phyloP scores from a whole-genome alignment of 1,139 yeast genomes.

The Pichia sp. region DNA sequence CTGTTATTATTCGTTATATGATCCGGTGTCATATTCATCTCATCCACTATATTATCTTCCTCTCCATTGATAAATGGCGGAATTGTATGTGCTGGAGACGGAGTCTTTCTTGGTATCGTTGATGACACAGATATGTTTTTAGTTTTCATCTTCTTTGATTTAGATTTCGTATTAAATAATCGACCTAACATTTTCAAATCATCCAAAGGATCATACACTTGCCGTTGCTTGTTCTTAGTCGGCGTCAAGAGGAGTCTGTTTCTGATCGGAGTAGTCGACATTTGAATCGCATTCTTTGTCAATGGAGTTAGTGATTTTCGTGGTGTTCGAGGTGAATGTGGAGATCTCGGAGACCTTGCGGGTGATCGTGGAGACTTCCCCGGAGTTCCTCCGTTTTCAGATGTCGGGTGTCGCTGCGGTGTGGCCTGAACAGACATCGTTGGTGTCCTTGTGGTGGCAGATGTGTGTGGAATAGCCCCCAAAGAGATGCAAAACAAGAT shows the following conservation, averaged over 20 bases:
- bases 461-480: too few relatives aligned
- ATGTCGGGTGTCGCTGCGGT: slow-evolving; percentile 4
- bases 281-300: slow-evolving; percentile 29
- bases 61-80: too few relatives aligned
- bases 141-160: too few relatives aligned
- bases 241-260: slow-evolving; percentile 29
- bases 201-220: slow-evolving; percentile 31
- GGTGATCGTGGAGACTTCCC: background rate
- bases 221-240: slow-evolving; percentile 22
- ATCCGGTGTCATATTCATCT: too few relatives aligned
- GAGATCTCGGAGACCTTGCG: slow-evolving; percentile 5
- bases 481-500: too few relatives aligned
- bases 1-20: too few relatives aligned
- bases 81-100: background rate
- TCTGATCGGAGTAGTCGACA: slow-evolving; percentile 31
- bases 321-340: slow-evolving; percentile 17
- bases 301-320: slow-evolving; percentile 31
- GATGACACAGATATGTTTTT: too few relatives aligned
- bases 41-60: too few relatives aligned
- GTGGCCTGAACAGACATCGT: slow-evolving; percentile 13
- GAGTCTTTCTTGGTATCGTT: too few relatives aligned
- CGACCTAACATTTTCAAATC: slow-evolving; percentile 31
- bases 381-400: background rate
- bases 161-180: slow-evolving; percentile 19
- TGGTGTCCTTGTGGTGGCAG: too few relatives aligned